These are phyloP conservation scores for Myxozyma monticola DNA, from an alignment of 805 yeast genomes.

Conservation along the genomic window DNA sequence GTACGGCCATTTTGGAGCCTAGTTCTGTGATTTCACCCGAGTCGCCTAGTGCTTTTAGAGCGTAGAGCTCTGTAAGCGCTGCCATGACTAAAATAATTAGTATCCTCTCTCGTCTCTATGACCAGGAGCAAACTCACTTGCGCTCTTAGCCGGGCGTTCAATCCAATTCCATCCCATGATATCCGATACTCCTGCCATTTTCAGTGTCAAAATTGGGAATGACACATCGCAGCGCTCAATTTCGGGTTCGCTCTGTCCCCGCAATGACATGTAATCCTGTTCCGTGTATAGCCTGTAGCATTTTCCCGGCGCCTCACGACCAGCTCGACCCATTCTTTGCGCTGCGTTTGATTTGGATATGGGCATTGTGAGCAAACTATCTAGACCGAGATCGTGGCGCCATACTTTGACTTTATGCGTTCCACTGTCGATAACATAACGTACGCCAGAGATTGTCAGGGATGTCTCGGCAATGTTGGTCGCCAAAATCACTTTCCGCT, in stretches of 20 bases:
- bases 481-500: conserved; percentile 83
- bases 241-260: conserved; percentile 88
- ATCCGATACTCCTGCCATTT: conserved; percentile 79
- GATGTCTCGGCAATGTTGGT: conserved; percentile 99
- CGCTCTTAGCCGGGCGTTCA: conserved; percentile 80
- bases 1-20: conserved; percentile 82
- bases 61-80: conserved; percentile 75
- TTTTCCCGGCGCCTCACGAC: conserved; percentile 93
- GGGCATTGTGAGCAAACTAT: conserved; percentile 89
- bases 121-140: conserved; percentile 40
- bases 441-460: conserved; percentile 90
- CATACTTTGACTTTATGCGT: conserved; percentile 90
- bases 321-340: conserved; percentile 99
- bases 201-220: conserved; percentile 79
- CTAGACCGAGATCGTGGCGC: conserved; percentile 78
- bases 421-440: conserved; percentile 91
- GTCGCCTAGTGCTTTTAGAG: conserved; percentile 76
- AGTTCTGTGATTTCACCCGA: conserved; percentile 71
- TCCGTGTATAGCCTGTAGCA: conserved; percentile 84
- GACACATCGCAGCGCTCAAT: conserved; percentile 83
- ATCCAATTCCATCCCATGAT: conserved; percentile 89
- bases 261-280: conserved; percentile 58
- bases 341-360: conserved; percentile 92
- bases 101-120: neutral
- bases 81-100: conserved; percentile 48